A percentile compares a stretch with the other conserved stretches of the same genome.
Conservation (phyloP, 1,139 yeast genomes). For the Pneumocystis murina region DNA sequence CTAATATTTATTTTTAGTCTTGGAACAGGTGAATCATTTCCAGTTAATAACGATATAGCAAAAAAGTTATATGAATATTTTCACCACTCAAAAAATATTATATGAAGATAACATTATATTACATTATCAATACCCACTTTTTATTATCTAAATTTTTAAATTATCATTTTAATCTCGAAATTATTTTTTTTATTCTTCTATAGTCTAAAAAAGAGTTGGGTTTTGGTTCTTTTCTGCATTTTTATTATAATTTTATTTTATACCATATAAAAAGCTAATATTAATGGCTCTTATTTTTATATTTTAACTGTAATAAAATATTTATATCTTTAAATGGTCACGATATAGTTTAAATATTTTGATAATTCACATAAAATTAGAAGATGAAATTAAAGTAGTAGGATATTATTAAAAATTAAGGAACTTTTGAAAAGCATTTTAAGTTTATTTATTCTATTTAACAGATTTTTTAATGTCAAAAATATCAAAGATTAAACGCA, state of each 20-base stretch:
- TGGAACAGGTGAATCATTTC: not conserved
- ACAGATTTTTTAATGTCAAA: not conserved
- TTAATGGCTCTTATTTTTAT: too few relatives aligned
- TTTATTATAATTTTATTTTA: too few relatives aligned
- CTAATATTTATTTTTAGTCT: not conserved
- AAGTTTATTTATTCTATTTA: not conserved
- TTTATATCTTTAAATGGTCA: too few relatives aligned
- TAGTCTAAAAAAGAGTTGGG: not conserved
- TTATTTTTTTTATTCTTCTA: not conserved
- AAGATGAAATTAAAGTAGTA: not conserved
- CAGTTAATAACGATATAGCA: not conserved
- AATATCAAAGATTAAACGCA: not conserved
- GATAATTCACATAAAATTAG: not conserved
- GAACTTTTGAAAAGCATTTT: not conserved
- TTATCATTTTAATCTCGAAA: not conserved
- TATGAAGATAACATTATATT: not conserved
- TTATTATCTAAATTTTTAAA: not conserved
- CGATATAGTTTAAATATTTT: not conserved
- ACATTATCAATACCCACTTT: not conserved
- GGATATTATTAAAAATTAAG: not conserved
- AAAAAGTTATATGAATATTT: not conserved
- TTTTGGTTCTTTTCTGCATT: not conserved
- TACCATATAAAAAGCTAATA: too few relatives aligned
- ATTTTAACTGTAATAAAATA: too few relatives aligned
- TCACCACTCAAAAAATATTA: not conserved